Evolutionary conservation across 2,329 filamentous ascomycete species (phyloP).

Genomic region (Endothia cerciana): DNA sequence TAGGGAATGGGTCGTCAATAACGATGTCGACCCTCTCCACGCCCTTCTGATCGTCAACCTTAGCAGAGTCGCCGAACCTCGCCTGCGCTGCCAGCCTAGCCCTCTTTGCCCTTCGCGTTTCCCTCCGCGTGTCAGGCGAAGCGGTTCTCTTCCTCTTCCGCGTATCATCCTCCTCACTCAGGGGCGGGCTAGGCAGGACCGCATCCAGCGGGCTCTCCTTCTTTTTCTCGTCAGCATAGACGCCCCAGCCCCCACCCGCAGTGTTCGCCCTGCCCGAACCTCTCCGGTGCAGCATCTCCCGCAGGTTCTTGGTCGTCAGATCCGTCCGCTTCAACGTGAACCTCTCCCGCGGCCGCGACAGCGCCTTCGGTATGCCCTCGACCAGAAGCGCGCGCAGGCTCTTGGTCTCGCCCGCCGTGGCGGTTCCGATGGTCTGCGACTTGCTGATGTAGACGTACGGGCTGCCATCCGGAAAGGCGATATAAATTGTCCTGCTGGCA

Average conservation of each 20-base stretch:
- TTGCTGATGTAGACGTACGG: constrained; percentile 73
- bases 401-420: constrained; percentile 56
- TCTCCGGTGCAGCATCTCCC: constrained; percentile 68
- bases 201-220: constrained; percentile 60
- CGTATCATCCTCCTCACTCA: constrained; percentile 42
- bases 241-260: constrained; percentile 77
- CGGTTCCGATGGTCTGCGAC: constrained; percentile 48
- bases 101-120: constrained; percentile 55
- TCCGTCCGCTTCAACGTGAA: constrained; percentile 71
- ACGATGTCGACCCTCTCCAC: constrained; percentile 65
- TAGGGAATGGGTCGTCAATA: constrained; percentile 61
- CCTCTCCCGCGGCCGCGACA: constrained; percentile 74
- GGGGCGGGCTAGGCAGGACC: constrained; percentile 51
- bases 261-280: constrained; percentile 72
- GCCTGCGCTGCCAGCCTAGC: constrained; percentile 65
- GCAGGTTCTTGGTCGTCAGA: constrained; percentile 72
- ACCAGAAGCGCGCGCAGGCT: constrained; percentile 73
- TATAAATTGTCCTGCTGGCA: constrained; percentile 71
- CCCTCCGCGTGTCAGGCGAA: constrained; percentile 36
- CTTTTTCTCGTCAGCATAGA: constrained; percentile 69
- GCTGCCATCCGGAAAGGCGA: constrained; percentile 81
- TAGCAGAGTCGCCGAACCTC: constrained; percentile 69
- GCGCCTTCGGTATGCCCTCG: constrained; percentile 79
- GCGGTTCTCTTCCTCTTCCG: constrained; percentile 29
- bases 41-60: constrained; percentile 60